Evolutionary conservation across 148 eudicot species (phyloP), one percentile per base, ranked within the genome.

Genomic region (Hydrangea macrophylla): DNA sequence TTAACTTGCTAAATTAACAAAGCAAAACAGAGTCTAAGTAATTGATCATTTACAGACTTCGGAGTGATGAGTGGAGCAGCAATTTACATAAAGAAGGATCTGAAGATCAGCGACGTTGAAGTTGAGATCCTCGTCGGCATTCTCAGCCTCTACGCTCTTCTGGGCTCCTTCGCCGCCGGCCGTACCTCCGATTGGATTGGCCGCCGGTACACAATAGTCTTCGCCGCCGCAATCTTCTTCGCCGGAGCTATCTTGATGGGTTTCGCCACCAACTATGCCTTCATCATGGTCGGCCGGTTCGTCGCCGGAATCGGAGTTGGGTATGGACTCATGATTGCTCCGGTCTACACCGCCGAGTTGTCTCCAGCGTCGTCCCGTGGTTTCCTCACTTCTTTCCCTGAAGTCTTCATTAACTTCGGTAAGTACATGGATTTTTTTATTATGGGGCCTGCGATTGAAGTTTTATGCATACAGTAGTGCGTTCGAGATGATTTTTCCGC

Each of bases 131-230:
- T 80, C 2, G 77, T 73, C 57, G 84, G 87, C 2, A 80, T 78
- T 23, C 60, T 80, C 24, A 72, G 78, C 60, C 8, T 83, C 27
- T 80, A 78, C 54, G 80, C 87, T 10, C 76, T 83, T 10, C 0
- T 83, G 10, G 87, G 87, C 11, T 78, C 87, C 1, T 78, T 74
- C 26, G 74, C 76, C 7, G 87, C 84, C 20, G 87, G 87, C 15
- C 31, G 80, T 1, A 83, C 84, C 33, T 83, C 87, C 23, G 87
- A 83, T 17, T 78, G 82, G 84, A 45, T 83, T 0, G 87, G 87
- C 23, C 82, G 84, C 1, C 69, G 87, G 15, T 75, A 71, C 71
- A 80, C 87, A 10, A 80, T 78, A 1, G 74, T 83, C 7, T 39
- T 83, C 0, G 87, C 87, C 27, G 71, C 71, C 2, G 78, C 22